phyloP scores from a whole-genome alignment of 163 green algal species.

The Chlamydomonas reinhardtii region DNA sequence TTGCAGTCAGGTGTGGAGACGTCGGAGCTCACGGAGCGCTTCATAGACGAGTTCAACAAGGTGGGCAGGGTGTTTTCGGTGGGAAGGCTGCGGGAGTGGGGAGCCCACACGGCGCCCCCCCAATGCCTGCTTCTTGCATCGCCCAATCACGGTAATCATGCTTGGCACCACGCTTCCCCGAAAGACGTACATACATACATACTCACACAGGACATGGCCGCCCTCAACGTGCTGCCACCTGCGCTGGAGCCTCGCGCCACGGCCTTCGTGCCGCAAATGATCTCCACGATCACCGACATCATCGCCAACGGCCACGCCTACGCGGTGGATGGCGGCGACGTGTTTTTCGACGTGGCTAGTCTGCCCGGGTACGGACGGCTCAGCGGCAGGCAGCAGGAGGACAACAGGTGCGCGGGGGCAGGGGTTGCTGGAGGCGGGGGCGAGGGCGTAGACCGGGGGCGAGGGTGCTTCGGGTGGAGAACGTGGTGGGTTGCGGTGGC shows the following conservation, averaged over 20 bases:
- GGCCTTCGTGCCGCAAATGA: slow-evolving; percentile 90
- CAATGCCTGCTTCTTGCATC: too few species aligned
- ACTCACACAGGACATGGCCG: slow-evolving; percentile 75
- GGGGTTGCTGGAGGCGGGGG: too few species aligned
- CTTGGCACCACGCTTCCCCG: neutral
- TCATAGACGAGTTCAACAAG: slow-evolving; percentile 92
- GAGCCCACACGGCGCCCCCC: too few species aligned
- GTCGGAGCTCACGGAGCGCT: slow-evolving; percentile 81
- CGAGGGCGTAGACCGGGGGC: too few species aligned
- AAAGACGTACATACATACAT: too few species aligned
- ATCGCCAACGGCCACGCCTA: slow-evolving; percentile 95
- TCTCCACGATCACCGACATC: slow-evolving; percentile 92
- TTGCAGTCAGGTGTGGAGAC: slow-evolving; percentile 73
- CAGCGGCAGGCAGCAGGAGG: slow-evolving; percentile 73
- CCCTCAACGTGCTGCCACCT: slow-evolving; percentile 90
- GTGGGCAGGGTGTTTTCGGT: slow-evolving; percentile 17
- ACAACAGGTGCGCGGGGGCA: slow-evolving; percentile 67
- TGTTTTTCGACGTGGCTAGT: slow-evolving; percentile 94
- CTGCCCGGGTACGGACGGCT: slow-evolving; percentile 82
- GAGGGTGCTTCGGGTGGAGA: too few species aligned
- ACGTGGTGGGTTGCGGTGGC: too few species aligned
- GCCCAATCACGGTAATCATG: too few species aligned
- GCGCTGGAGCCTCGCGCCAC: slow-evolving; percentile 92
- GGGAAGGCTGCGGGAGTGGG: too few species aligned
- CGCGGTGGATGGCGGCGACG: slow-evolving; percentile 80